These are phyloP conservation scores for Quercus engelmannii DNA, from an alignment of 306 rosid genomes.

Conservation along the genomic window DNA sequence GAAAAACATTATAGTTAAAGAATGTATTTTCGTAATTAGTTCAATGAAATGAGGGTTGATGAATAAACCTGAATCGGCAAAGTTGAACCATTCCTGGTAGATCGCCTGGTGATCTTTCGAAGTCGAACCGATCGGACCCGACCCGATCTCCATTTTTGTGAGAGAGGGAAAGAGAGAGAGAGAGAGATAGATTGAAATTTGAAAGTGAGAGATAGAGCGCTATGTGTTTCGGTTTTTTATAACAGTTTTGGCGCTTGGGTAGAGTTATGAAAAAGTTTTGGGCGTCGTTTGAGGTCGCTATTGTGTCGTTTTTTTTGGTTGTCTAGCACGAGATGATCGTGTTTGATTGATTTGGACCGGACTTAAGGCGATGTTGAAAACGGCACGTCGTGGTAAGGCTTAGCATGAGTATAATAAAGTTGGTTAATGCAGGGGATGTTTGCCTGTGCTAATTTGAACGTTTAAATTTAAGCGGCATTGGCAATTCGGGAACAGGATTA, in stretches of 20 bases:
- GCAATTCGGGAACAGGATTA: background rate
- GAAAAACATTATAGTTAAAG: background rate
- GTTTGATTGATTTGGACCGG: background rate
- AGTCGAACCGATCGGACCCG: conserved; percentile 30
- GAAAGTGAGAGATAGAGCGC: background rate
- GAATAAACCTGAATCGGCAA: conserved; percentile 73
- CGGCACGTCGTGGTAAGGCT: too few species aligned
- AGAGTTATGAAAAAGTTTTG: too few species aligned
- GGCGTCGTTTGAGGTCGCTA: background rate
- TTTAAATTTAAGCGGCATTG: conserved; percentile 1
- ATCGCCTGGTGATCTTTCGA: conserved; percentile 57
- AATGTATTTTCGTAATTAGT: background rate
- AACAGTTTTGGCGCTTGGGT: conserved; percentile 34
- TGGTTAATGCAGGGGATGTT: background rate
- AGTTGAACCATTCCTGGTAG: conserved; percentile 76
- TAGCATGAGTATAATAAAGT: too few species aligned
- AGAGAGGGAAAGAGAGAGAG: background rate
- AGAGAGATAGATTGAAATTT: background rate
- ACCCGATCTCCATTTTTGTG: conserved; percentile 51
- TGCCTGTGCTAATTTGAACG: background rate
- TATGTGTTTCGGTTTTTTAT: background rate
- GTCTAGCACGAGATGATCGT: too few species aligned
- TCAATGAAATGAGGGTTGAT: background rate
- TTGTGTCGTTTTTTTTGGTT: background rate
- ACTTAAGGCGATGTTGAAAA: background rate